A percentile compares a stretch with the other conserved stretches of the same genome.
Evolutionary conservation across 2,329 filamentous ascomycete genomes (phyloP).

Genomic region (Sordariomycetes sp.): DNA sequence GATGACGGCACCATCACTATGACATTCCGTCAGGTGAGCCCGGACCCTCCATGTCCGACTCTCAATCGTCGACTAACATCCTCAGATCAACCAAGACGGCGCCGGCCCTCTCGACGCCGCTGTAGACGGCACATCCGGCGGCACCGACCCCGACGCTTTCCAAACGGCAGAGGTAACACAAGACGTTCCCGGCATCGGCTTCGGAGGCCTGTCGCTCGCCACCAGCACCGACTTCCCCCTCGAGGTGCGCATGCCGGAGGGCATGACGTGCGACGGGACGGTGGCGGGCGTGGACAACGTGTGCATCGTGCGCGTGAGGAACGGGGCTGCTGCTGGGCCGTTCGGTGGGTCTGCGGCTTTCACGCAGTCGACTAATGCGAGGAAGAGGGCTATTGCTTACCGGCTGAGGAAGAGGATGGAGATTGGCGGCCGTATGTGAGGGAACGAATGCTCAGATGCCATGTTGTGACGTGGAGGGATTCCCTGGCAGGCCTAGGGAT

Average conservation of each 20-base stretch:
- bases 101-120: constrained; percentile 48
- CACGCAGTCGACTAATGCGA: constrained; percentile 41
- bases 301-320: constrained; percentile 52
- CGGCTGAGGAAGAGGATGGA: constrained; percentile 23
- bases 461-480: too few species aligned
- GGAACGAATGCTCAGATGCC: neutral
- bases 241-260: constrained; percentile 50
- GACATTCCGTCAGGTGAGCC: constrained; percentile 40
- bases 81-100: constrained; percentile 59
- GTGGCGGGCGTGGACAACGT: constrained; percentile 47
- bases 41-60: constrained; percentile 3
- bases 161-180: constrained; percentile 41
- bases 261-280: constrained; percentile 51
- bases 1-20: constrained; percentile 49
- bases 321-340: constrained; percentile 46
- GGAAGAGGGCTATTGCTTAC: constrained; percentile 50
- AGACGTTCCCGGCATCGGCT: constrained; percentile 44
- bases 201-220: constrained; percentile 44
- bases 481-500: too few species aligned
- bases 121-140: constrained; percentile 50
- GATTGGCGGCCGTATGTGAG: neutral
- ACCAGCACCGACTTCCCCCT: constrained; percentile 52
- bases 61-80: neutral
- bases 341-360: constrained; percentile 56
- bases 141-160: constrained; percentile 47